Evolutionary conservation across 768 basidiomycete species (phyloP), one percentile per base, ranked within the genome.

Genomic region (Dacryopinax primogenitus): DNA sequence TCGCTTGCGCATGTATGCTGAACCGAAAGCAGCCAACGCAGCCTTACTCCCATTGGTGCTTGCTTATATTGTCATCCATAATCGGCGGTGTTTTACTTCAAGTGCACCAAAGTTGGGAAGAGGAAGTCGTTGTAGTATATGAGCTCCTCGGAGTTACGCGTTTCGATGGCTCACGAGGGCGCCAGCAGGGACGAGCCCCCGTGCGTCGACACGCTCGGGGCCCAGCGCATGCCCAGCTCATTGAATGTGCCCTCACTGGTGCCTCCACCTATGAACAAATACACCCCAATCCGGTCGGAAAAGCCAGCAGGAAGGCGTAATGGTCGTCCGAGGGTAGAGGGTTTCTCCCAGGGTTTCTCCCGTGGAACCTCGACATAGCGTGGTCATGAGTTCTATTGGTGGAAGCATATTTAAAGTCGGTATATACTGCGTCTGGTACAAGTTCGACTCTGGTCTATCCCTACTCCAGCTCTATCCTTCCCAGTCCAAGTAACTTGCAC

Each of bases 401-500:
- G 51, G 51, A 58, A 58, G 51, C 26, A 58, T 58, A 58, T 58
- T 58, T 58, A 58, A 58, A 18, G 30, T 58, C 51, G 51, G 18
- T 30, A 58, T 58, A 58, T 58, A 58, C 3, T 58, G 21, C 51
- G 4, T 3, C 3, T 30, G 7, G 3, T 18, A 44, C 18, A 44
- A 23, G 12, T 7, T 21, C 23, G 62, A 62, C 62, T 7, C 33
- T n/a, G 33, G 3, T 3, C 33, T 37, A 18, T 37, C 62, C 62
- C 62, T 13, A 2, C 30, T 15, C 61, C 61, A 4, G 28, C 61
- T 6, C 28, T 62, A 15, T 23, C 62, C 3, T 34, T 62, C 62
- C 26, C 18, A 9, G 51, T 9, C 51, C 51, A 58, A 58, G 3
- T 32, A 13, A 6, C 51, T 30, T 58, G 62, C 62, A 37, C 62